A percentile compares a stretch with the other conserved stretches of the same genome.
Conservation (phyloP, 2,329 filamentous ascomycete genomes). For the Cryphonectria nitschkei region DNA sequence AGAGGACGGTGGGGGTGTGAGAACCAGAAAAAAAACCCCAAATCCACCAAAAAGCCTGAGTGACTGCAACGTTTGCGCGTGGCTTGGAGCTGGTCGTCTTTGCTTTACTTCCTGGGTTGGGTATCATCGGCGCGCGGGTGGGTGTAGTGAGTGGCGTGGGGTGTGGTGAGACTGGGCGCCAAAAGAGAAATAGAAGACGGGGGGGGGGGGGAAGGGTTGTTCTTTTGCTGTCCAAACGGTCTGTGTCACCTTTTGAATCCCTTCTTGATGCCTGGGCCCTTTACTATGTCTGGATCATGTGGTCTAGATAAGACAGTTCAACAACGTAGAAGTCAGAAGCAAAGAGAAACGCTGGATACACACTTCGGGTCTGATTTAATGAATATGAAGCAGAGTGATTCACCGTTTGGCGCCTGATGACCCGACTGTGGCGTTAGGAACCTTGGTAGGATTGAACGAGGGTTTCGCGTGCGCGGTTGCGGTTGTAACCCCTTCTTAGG, state of each 20-base stretch:
- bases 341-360: neutral
- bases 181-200: neutral
- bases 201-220: too few species aligned
- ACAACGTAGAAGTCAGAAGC: neutral
- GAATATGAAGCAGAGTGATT: neutral
- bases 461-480: neutral
- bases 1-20: too few species aligned
- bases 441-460: neutral
- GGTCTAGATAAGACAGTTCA: neutral
- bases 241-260: neutral
- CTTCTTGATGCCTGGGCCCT: neutral
- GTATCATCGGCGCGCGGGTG: neutral
- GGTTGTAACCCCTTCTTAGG: neutral
- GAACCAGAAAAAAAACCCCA: too few species aligned
- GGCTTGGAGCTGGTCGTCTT: neutral
- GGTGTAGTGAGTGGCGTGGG: neutral
- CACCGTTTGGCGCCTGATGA: neutral
- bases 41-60: too few species aligned
- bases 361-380: neutral
- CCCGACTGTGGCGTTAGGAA: neutral
- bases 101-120: neutral
- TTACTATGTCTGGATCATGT: neutral
- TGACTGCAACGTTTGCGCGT: neutral
- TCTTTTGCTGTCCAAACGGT: neutral
- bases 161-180: constrained; percentile 1